These are phyloP conservation scores for Casaregolazyma lundiana DNA, from an alignment of 1,139 yeast genomes.

Conservation along the genomic window DNA sequence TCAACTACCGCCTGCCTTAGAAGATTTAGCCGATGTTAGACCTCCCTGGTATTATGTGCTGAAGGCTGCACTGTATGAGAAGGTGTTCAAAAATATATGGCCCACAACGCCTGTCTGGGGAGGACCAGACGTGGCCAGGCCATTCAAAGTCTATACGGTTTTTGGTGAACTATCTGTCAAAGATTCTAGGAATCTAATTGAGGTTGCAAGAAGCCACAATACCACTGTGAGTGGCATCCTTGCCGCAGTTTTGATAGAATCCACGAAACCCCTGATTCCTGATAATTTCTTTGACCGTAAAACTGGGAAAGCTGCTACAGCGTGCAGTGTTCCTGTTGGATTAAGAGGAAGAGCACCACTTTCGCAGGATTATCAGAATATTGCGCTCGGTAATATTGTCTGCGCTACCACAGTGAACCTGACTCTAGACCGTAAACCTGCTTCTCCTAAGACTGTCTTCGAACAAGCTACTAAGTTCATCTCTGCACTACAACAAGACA, in stretches of 20 bases:
- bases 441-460: conserved; percentile 15
- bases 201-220: conserved; percentile 10
- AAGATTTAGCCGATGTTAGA: conserved; percentile 15
- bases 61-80: neutral
- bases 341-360: conserved; percentile 3
- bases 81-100: conserved; percentile 6
- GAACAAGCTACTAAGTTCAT: conserved; percentile 11
- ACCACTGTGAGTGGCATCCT: conserved; percentile 15
- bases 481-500: conserved; percentile 4
- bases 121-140: conserved; percentile 11
- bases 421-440: conserved; percentile 1
- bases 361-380: neutral
- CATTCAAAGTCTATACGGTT: conserved; percentile 15
- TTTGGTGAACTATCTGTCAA: conserved; percentile 13
- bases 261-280: neutral
- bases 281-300: neutral
- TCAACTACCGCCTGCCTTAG: conserved; percentile 13
- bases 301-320: neutral
- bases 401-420: neutral
- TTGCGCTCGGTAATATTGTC: conserved; percentile 8
- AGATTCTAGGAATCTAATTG: conserved; percentile 11
- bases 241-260: conserved; percentile 10
- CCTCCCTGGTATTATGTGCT: conserved; percentile 15
- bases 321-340: conserved; percentile 4
- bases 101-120: conserved; percentile 12